Conservation (phyloP, 2,329 filamentous ascomycete genomes). For the Xylaria sp. region DNA sequence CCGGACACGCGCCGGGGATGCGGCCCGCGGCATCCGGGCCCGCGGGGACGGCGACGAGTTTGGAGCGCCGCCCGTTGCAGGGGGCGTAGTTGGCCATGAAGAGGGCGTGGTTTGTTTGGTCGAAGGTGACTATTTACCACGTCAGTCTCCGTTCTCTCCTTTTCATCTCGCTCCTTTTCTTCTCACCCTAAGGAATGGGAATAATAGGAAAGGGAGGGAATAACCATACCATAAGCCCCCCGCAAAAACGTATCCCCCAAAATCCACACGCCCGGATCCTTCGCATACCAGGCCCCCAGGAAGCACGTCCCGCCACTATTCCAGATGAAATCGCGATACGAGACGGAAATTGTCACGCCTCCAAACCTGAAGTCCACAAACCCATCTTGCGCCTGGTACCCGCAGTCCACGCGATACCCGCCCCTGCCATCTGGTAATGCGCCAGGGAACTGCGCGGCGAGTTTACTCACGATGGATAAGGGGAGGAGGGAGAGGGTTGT, state of each 20-base stretch:
- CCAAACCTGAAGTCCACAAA: conserved; percentile 44
- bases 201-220: background rate
- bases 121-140: conserved; percentile 26
- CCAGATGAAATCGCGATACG: conserved; percentile 32
- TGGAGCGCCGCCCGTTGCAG: conserved; percentile 22
- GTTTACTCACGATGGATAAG: conserved; percentile 36
- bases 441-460: conserved; percentile 40
- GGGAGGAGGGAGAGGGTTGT: conserved; percentile 47
- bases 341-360: conserved; percentile 31
- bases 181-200: no score
- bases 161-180: background rate
- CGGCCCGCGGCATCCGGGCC: conserved; percentile 26
- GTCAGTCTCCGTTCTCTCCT: background rate
- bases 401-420: conserved; percentile 43
- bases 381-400: conserved; percentile 33
- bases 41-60: conserved; percentile 27
- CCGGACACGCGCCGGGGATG: conserved; percentile 25
- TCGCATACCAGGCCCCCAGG: conserved; percentile 26
- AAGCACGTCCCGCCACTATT: conserved; percentile 26
- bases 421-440: conserved; percentile 38
- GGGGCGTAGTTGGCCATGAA: conserved; percentile 30
- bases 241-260: conserved; percentile 32
- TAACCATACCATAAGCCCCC: conserved; percentile 30
- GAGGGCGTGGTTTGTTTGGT: conserved; percentile 29
- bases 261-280: conserved; percentile 26